Conservation (phyloP, 1,139 yeast species). For the Yamadazyma oceani region DNA sequence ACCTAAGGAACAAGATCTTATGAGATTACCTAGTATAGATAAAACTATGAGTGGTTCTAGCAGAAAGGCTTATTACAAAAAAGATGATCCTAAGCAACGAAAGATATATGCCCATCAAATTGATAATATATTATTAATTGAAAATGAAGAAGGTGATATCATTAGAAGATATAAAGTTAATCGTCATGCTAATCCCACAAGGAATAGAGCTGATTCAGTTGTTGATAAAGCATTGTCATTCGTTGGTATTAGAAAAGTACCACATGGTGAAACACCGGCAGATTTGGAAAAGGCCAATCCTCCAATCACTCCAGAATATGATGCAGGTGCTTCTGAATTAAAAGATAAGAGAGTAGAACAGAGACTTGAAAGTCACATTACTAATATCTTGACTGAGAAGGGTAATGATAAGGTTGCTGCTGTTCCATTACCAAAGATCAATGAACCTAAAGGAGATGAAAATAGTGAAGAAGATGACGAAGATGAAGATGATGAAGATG, state of each 20-base stretch:
- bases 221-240: slow-evolving; percentile 48
- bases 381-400: slow-evolving; percentile 20
- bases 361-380: slow-evolving; percentile 29
- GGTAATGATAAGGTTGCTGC: slow-evolving; percentile 7
- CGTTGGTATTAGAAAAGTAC: slow-evolving; percentile 46
- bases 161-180: slow-evolving; percentile 78
- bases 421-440: slow-evolving; percentile 15
- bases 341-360: slow-evolving; percentile 21
- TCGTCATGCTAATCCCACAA: slow-evolving; percentile 35
- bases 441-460: slow-evolving; percentile 7
- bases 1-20: neutral
- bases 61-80: slow-evolving; percentile 29
- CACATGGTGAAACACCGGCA: slow-evolving; percentile 3
- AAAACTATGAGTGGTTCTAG: slow-evolving; percentile 8
- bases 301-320: slow-evolving; percentile 17
- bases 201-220: slow-evolving; percentile 33
- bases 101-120: slow-evolving; percentile 48
- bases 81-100: slow-evolving; percentile 31
- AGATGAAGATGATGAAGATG: slow-evolving; percentile 60
- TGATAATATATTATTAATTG: slow-evolving; percentile 77
- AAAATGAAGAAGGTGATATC: slow-evolving; percentile 90
- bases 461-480: slow-evolving; percentile 11
- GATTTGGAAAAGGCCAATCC: slow-evolving; percentile 15
- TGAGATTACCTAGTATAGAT: slow-evolving; percentile 6
- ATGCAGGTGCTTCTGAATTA: slow-evolving; percentile 21